Evolutionary conservation across 306 rosid species (phyloP).

Genomic region (Vicia faba): DNA sequence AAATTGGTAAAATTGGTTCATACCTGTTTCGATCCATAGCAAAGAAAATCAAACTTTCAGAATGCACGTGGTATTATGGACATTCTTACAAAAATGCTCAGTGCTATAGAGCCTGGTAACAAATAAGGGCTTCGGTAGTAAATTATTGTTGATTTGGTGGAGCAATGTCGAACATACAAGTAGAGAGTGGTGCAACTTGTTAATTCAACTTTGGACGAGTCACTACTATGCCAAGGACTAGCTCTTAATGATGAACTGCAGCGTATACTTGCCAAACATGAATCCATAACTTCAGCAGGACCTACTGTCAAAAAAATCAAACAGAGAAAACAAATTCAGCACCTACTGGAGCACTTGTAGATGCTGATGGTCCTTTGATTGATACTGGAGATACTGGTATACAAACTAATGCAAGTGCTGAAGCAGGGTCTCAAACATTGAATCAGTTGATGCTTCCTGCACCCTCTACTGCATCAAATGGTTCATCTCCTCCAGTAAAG

Average conservation of each 20-base stretch:
- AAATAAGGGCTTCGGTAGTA: conserved; percentile 92
- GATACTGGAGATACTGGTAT: conserved; percentile 73
- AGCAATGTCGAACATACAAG: too few relatives aligned
- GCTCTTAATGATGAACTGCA: too few relatives aligned
- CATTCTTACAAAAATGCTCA: conserved; percentile 92
- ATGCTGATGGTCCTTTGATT: conserved; percentile 70
- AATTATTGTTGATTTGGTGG: conserved; percentile 87
- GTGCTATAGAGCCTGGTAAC: conserved; percentile 78
- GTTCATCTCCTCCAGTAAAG: conserved; percentile 45
- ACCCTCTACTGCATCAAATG: conserved; percentile 62
- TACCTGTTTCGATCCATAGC: too few relatives aligned
- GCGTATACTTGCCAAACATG: too few relatives aligned
- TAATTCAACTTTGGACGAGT: too few relatives aligned
- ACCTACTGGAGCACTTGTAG: conserved; percentile 55
- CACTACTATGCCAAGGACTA: too few relatives aligned
- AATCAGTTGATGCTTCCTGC: conserved; percentile 83
- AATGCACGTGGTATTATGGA: conserved; percentile 97
- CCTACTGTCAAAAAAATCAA: conserved; percentile 48
- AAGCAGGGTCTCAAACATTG: conserved; percentile 66
- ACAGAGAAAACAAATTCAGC: conserved; percentile 57
- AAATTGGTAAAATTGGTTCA: too few relatives aligned
- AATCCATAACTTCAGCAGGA: conserved; percentile 88
- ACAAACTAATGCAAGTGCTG: conserved; percentile 53
- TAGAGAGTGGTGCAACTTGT: too few relatives aligned
- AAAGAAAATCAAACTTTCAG: too few relatives aligned